phyloP scores from a whole-genome alignment of 2,329 filamentous ascomycete genomes.

The Penicillium sp. region DNA sequence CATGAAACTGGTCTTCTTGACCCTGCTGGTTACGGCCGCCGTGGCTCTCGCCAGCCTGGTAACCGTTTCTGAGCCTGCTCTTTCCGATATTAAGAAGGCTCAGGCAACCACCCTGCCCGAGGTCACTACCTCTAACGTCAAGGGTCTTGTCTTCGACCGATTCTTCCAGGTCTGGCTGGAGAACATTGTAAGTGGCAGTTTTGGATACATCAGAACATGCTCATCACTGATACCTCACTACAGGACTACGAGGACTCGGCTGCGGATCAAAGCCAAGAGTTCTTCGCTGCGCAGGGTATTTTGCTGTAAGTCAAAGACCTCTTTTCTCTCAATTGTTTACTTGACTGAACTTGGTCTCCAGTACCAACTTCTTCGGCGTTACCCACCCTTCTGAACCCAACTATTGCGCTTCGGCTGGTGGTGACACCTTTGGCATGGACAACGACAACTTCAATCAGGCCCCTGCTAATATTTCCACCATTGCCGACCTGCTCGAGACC shows the following conservation, averaged over 20 bases:
- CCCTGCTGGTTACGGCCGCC: slow-evolving; percentile 24
- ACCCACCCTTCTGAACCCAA: slow-evolving; percentile 77
- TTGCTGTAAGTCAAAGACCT: slow-evolving; percentile 44
- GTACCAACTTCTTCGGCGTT: slow-evolving; percentile 58
- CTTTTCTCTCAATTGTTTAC: neutral
- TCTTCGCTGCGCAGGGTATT: slow-evolving; percentile 53
- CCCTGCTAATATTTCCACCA: slow-evolving; percentile 62
- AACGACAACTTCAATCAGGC: slow-evolving; percentile 65
- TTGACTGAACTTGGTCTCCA: slow-evolving; percentile 2
- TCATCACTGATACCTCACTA: neutral
- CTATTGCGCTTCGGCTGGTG: slow-evolving; percentile 68
- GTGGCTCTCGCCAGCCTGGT: slow-evolving; percentile 26
- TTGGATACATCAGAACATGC: neutral
- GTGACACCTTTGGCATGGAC: slow-evolving; percentile 72
- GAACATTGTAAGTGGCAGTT: slow-evolving; percentile 59
- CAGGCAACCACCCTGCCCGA: slow-evolving; percentile 60
- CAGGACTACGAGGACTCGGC: slow-evolving; percentile 62
- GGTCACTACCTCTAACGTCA: slow-evolving; percentile 63
- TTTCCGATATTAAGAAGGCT: slow-evolving; percentile 28
- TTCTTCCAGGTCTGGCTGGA: slow-evolving; percentile 75
- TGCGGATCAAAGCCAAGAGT: slow-evolving; percentile 52
- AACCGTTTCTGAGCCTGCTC: slow-evolving; percentile 28
- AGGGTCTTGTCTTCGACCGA: slow-evolving; percentile 72
- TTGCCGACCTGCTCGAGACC: slow-evolving; percentile 69
- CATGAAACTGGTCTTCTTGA: slow-evolving; percentile 47